Evolutionary conservation across 768 basidiomycete species (phyloP).

Genomic region (Xanthoconium purpureum): DNA sequence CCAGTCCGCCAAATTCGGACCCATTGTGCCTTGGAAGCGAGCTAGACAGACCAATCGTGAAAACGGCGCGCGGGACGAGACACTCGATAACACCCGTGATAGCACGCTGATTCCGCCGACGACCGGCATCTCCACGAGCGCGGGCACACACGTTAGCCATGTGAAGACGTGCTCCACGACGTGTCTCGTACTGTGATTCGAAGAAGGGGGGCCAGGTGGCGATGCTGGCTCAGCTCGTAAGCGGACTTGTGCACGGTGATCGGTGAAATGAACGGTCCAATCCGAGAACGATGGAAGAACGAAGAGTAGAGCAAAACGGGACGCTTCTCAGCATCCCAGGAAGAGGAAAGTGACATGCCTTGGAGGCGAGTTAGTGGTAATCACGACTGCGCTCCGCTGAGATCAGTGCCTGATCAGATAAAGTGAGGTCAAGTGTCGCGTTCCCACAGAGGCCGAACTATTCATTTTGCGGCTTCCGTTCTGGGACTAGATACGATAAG

Average conservation of each 20-base stretch:
- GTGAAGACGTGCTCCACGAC: conserved; percentile 6
- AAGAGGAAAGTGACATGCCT: conserved; percentile 24
- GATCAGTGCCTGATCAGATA: conserved; percentile 31
- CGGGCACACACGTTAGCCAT: neutral
- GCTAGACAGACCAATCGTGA: neutral
- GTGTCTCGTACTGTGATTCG: conserved; percentile 1
- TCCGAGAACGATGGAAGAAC: conserved; percentile 27
- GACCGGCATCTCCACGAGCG: neutral
- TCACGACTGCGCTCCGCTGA: conserved; percentile 21
- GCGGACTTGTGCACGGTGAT: conserved; percentile 18
- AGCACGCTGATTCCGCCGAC: neutral
- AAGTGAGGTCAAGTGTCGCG: conserved; percentile 17
- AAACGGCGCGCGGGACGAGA: neutral
- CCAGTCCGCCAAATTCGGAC: conserved; percentile 13
- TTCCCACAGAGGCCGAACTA: conserved; percentile 24
- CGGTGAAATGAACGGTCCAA: conserved; percentile 24
- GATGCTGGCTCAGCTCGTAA: conserved; percentile 19
- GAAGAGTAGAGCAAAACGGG: conserved; percentile 6
- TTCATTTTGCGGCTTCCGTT: conserved; percentile 25
- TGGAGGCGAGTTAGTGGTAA: conserved; percentile 25
- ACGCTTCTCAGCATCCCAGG: conserved; percentile 9
- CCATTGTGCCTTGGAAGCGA: neutral
- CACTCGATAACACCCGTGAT: neutral
- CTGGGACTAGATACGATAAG: conserved; percentile 16
- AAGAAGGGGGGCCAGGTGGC: conserved; percentile 10